Conservation (phyloP, 2,329 filamentous ascomycete species). For the Fusarium luffae region DNA sequence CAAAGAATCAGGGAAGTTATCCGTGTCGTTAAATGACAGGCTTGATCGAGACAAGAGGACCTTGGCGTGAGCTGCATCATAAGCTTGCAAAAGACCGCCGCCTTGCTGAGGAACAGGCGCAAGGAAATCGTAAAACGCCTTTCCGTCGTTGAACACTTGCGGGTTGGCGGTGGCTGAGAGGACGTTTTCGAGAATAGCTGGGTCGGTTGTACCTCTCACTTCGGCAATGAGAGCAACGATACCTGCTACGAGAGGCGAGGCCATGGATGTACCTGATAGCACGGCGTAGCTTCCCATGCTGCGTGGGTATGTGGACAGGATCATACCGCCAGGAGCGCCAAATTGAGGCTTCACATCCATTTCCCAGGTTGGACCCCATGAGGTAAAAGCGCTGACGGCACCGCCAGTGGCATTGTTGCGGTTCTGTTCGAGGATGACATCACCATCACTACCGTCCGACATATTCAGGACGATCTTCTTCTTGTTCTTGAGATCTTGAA, state of each 20-base stretch:
- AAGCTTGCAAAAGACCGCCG: constrained; percentile 68
- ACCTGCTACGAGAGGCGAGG: constrained; percentile 65
- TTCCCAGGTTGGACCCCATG: constrained; percentile 72
- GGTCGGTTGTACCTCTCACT: constrained; percentile 62
- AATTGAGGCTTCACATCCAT: constrained; percentile 67
- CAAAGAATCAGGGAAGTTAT: constrained; percentile 60
- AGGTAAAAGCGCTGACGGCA: constrained; percentile 63
- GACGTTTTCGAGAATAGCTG: constrained; percentile 60
- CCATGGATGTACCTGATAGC: constrained; percentile 70
- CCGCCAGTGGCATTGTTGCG: constrained; percentile 61
- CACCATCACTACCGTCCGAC: constrained; percentile 53
- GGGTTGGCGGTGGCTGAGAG: constrained; percentile 63
- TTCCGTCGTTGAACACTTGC: constrained; percentile 60
- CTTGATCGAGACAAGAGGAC: constrained; percentile 65
- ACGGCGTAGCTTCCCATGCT: constrained; percentile 62
- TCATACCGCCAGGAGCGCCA: constrained; percentile 66
- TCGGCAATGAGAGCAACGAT: constrained; percentile 65
- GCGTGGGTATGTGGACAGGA: constrained; percentile 67
- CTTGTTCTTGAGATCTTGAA: constrained; percentile 56
- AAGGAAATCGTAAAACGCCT: constrained; percentile 51
- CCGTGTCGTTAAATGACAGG: constrained; percentile 73
- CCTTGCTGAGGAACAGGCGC: constrained; percentile 71
- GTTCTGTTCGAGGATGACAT: constrained; percentile 49
- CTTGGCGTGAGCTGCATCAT: constrained; percentile 66
- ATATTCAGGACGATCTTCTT: constrained; percentile 58